These are phyloP conservation scores for Amanita subjunquillea DNA, from an alignment of 768 basidiomycete species.

Conservation along the genomic window DNA sequence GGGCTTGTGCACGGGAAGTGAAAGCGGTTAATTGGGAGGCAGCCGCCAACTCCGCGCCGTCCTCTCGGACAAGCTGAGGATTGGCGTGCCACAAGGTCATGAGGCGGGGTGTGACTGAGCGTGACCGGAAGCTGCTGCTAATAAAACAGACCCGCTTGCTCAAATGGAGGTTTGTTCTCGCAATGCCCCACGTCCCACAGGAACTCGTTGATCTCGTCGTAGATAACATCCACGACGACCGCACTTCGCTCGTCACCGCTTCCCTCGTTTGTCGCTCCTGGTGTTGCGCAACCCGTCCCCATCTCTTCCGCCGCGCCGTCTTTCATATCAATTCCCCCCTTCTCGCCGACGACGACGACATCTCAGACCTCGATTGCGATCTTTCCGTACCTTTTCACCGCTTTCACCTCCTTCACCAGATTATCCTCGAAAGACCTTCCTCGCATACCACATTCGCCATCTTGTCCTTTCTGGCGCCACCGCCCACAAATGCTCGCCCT, in stretches of 20 bases:
- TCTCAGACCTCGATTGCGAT: background rate
- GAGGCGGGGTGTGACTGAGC: too few relatives aligned
- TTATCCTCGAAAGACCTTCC: constrained; percentile 6
- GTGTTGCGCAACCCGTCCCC: constrained; percentile 12
- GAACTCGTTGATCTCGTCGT: constrained; percentile 16
- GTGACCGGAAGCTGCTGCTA: too few relatives aligned
- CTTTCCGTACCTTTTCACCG: constrained; percentile 3
- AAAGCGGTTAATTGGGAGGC: constrained; percentile 30
- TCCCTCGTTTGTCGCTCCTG: constrained; percentile 13
- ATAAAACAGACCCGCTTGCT: too few relatives aligned
- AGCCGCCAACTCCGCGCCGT: too few relatives aligned
- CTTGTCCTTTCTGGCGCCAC: constrained; percentile 9
- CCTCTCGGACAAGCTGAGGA: too few relatives aligned
- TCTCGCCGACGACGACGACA: background rate
- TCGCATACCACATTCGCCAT: constrained; percentile 7
- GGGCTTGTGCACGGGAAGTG: constrained; percentile 32
- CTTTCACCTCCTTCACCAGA: constrained; percentile 8
- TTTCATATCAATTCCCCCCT: constrained; percentile 7
- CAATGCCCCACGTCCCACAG: constrained; percentile 14
- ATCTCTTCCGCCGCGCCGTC: constrained; percentile 11
- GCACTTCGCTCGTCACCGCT: constrained; percentile 2
- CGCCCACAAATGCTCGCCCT: constrained; percentile 1
- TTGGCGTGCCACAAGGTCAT: constrained; percentile 32
- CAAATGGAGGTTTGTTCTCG: background rate
- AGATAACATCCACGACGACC: constrained; percentile 13